A percentile compares a stretch with the other conserved stretches of the same genome.
Evolutionary conservation across 2,329 filamentous ascomycete species (phyloP).

Genomic region (Aschersonia sp.): DNA sequence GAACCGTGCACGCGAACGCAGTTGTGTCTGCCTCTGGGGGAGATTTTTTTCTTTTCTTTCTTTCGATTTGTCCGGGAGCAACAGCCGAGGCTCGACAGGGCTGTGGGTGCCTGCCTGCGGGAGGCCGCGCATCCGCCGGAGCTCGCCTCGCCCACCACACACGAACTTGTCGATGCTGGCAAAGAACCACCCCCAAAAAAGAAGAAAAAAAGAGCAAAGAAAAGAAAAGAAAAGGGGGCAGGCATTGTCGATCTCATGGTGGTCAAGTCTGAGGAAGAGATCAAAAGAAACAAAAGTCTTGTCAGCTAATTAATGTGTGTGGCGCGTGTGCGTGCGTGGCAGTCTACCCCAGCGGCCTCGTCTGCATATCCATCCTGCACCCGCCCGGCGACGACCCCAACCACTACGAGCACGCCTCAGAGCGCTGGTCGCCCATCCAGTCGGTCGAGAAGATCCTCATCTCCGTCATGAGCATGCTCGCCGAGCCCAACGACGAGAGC

Average conservation of each 20-base stretch:
- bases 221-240: not conserved
- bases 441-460: constrained; percentile 96
- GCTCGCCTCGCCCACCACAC: no score
- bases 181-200: not conserved
- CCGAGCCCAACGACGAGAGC: constrained; percentile 92
- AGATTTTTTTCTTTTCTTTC: no score
- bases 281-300: not conserved
- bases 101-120: no score
- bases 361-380: constrained; percentile 97
- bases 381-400: constrained; percentile 94
- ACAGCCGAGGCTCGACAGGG: not conserved
- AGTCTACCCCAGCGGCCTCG: constrained; percentile 86
- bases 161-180: no score
- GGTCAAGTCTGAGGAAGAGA: no score
- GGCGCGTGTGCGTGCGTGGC: not conserved
- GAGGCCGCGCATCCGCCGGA: no score
- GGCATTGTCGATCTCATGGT: no score
- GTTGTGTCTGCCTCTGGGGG: no score
- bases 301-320: not conserved
- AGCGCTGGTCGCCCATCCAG: constrained; percentile 94
- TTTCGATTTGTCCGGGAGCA: not conserved
- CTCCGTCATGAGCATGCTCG: constrained; percentile 95
- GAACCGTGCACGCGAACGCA: no score
- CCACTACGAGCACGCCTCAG: constrained; percentile 91
- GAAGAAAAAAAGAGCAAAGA: not conserved